These are phyloP conservation scores for Vaccinium myrtillus DNA, from an alignment of 148 eudicot genomes.

Conservation along the genomic window DNA sequence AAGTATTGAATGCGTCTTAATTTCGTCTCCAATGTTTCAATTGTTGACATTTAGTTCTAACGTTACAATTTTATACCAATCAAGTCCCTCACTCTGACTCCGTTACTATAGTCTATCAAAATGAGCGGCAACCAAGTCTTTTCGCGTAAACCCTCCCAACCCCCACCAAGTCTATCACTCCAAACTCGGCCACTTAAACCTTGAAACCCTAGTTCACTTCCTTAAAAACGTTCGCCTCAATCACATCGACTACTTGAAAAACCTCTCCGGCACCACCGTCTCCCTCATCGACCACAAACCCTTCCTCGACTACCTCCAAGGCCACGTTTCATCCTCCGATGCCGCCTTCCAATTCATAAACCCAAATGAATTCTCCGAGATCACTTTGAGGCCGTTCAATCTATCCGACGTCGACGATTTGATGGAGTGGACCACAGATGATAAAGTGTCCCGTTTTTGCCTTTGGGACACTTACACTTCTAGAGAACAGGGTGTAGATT, in stretches of 20 bases:
- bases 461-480: constrained; percentile 28
- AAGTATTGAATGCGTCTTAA: too few species aligned
- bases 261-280: constrained; percentile 29
- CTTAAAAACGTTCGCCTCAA: constrained; percentile 58
- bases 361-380: constrained; percentile 18
- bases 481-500: constrained; percentile 24
- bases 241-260: constrained; percentile 70
- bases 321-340: constrained; percentile 62
- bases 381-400: constrained; percentile 30
- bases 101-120: too few species aligned
- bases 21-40: too few species aligned
- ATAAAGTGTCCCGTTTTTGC: constrained; percentile 31
- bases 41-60: too few species aligned
- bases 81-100: too few species aligned
- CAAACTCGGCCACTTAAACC: constrained; percentile 67
- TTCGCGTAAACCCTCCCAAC: too few species aligned
- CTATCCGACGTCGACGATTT: constrained; percentile 32
- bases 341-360: constrained; percentile 24
- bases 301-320: constrained; percentile 69
- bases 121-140: too few species aligned
- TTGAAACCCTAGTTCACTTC: constrained; percentile 82
- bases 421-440: constrained; percentile 42
- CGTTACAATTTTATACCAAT: too few species aligned
- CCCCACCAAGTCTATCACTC: constrained; percentile 39
- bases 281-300: constrained; percentile 77